A percentile compares a stretch with the other conserved stretches of the same genome.
Evolutionary conservation across 2,329 filamentous ascomycete genomes (phyloP).

Genomic region (Trichoderma oligosporum): DNA sequence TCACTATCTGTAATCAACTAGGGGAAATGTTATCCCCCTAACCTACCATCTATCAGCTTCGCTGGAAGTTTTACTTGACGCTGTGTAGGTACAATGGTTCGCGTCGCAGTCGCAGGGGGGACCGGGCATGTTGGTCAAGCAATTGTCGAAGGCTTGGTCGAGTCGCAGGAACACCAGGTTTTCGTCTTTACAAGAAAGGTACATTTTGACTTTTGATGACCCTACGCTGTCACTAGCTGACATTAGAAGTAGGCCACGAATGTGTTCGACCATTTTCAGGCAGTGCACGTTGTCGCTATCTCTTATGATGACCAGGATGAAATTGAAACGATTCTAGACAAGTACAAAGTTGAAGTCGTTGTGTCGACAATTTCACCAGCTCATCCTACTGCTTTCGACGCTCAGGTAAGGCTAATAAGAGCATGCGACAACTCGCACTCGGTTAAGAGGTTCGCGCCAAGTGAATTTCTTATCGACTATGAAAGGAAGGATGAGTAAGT

Average conservation of each 20-base stretch:
- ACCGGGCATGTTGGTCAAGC: slow-evolving; percentile 43
- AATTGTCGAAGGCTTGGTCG: slow-evolving; percentile 41
- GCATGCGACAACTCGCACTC: background rate
- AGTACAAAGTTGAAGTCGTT: slow-evolving; percentile 41
- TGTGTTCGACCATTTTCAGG: background rate
- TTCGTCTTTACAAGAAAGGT: slow-evolving; percentile 22
- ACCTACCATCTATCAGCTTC: background rate
- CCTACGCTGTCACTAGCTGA: background rate
- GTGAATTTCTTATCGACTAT: background rate
- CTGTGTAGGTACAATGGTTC: background rate
- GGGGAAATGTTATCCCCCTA: background rate
- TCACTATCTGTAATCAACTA: background rate
- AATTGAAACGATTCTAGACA: slow-evolving; percentile 26
- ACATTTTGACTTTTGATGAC: slow-evolving; percentile 21
- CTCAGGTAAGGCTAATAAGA: background rate
- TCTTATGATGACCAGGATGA: slow-evolving; percentile 28
- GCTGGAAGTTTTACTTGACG: background rate
- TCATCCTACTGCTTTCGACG: slow-evolving; percentile 25
- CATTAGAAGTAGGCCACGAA: background rate
- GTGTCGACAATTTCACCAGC: slow-evolving; percentile 38
- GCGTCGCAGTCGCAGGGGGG: slow-evolving; percentile 44
- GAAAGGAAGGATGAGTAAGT: background rate
- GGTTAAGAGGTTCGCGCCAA: background rate
- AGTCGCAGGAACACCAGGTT: slow-evolving; percentile 35
- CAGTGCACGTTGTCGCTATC: slow-evolving; percentile 19